Base-by-base conservation (phyloP, 108 stramenopile genomes). In the Skeletonema potamos region DNA sequence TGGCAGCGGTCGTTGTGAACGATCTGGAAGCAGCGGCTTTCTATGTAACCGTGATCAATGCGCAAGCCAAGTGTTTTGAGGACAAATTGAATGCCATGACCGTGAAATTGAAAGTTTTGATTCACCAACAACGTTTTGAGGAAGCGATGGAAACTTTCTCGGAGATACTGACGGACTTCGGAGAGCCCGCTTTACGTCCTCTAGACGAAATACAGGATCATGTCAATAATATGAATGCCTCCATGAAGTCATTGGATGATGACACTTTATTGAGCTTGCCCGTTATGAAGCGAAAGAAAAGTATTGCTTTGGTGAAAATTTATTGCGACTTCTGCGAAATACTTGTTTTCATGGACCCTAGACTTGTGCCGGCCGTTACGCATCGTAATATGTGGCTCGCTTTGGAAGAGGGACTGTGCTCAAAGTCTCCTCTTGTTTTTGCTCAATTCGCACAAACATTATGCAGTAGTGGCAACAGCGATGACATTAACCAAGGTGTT, bases 381-480 rank as follows among this genome's bases (percentile, higher is more conserved):
- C 54, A 65, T 34, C 70, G 75, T 34, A 64, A 64, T 62, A 66
- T 66, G 51, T 43, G 64, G 28, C 32, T 76, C n/a, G 72, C 62
- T 8, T 12, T 76, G 26, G 24, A 56, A 7, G 37, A 56, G 27
- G 75, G 75, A n/a, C 27, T 72, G 24, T 57, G 41, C 29, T 17
- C 41, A 27, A 43, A 27, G 34, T 54, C 71, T 13, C 71, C 75
- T 9, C 6, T 64, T 64, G 75, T 41, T 15, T 72, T 72, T 71
- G 71, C 48, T 30, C 48, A 30, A 11, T 76, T 56, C 41, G 62
- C 64, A 22, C 15, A 30, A 17, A 18, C 43, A 27, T 4, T 66
- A 20, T 8, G 12, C 11, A 33, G 11, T 9, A 26, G 12, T n/a
- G 60, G 59, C 5, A 29, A 7, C 27, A 44, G 33, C 13, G 24